Evolutionary conservation across 176 grass and related monocot species (phyloP).

Genomic region (Zea luxurians): DNA sequence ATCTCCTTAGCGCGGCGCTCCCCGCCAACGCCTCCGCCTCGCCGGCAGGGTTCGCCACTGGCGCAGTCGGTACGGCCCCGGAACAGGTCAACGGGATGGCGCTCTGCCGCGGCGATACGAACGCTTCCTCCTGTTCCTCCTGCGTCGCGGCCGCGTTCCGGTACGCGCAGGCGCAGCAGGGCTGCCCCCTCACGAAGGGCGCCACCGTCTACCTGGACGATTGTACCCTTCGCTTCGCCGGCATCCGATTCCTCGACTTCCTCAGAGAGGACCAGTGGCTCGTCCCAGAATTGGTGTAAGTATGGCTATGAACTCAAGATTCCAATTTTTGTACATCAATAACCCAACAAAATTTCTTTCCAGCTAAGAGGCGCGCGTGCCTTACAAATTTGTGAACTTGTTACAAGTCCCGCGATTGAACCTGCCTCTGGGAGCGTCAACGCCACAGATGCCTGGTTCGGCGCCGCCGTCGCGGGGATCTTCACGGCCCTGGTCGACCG

Average conservation of each 20-base stretch:
- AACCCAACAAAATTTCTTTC: background rate
- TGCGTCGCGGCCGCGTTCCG: slow-evolving; percentile 40
- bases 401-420: background rate
- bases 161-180: background rate
- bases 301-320: background rate
- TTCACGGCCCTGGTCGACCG: slow-evolving; percentile 24
- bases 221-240: slow-evolving; percentile 60
- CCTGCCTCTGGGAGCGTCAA: background rate
- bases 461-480: slow-evolving; percentile 16
- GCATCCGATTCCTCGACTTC: slow-evolving; percentile 56
- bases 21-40: slow-evolving; percentile 22
- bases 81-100: slow-evolving; percentile 40
- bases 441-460: slow-evolving; percentile 15
- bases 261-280: slow-evolving; percentile 28
- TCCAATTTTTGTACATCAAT: background rate
- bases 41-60: slow-evolving; percentile 21
- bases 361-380: background rate
- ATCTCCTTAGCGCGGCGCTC: slow-evolving; percentile 1
- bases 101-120: slow-evolving; percentile 62
- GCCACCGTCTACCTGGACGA: slow-evolving; percentile 42
- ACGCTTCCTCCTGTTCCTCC: slow-evolving; percentile 30
- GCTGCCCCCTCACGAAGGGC: slow-evolving; percentile 35
- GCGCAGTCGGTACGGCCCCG: slow-evolving; percentile 14
- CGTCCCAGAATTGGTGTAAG: background rate
- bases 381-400: background rate